These are phyloP conservation scores for Solanum tarijense DNA, from an alignment of 257 asterid species.

Conservation along the genomic window DNA sequence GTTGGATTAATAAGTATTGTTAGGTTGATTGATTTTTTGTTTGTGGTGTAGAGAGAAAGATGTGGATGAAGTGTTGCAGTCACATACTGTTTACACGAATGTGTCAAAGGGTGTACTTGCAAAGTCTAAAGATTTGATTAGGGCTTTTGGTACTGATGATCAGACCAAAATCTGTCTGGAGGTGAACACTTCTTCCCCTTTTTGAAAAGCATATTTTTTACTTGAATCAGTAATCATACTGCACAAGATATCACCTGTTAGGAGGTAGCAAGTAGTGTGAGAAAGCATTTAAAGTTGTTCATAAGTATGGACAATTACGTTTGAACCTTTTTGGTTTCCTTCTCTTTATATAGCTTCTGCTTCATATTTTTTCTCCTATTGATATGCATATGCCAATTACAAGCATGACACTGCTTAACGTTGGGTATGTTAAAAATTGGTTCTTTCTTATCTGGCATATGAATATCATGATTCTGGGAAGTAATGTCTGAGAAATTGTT, in stretches of 20 bases:
- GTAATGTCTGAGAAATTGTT: background rate
- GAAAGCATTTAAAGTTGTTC: background rate
- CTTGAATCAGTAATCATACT: background rate
- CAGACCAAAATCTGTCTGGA: conserved; percentile 71
- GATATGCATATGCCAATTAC: background rate
- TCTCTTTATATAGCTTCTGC: background rate
- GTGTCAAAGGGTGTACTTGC: conserved; percentile 91
- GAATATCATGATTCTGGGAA: background rate
- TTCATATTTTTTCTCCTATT: background rate
- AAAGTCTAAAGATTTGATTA: conserved; percentile 65
- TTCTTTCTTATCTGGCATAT: background rate
- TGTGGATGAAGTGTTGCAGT: conserved; percentile 94
- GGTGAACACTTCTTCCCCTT: conserved; percentile 18
- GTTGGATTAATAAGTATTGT: background rate
- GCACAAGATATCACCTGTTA: background rate
- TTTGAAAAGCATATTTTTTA: background rate
- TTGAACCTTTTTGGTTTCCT: background rate
- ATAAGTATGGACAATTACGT: background rate
- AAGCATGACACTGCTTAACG: background rate
- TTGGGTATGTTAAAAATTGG: background rate
- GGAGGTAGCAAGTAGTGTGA: background rate
- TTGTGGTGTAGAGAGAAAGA: conserved; percentile 60
- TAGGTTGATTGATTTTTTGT: background rate
- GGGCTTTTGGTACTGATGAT: conserved; percentile 85
- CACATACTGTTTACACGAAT: conserved; percentile 74